Percentiles rank a stretch among this genome's conserved stretches.
Evolutionary conservation across 1,284 basidiomycete species (phyloP).

Genomic region (Melanopsichium pennsylvanicum): DNA sequence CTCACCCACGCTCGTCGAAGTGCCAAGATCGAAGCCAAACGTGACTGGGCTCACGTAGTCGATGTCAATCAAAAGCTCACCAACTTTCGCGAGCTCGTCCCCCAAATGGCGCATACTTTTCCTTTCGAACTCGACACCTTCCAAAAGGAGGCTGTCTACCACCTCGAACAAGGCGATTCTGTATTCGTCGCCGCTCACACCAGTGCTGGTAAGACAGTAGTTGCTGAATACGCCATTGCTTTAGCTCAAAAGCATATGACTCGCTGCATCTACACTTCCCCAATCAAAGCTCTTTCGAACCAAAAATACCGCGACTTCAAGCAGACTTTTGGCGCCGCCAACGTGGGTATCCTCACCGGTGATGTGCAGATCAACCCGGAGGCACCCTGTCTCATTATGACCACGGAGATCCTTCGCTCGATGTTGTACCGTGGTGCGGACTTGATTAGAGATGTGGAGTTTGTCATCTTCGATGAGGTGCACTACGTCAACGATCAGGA

Average conservation of each 20-base stretch:
- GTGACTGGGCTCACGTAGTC: slow-evolving; percentile 97
- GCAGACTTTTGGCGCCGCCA: slow-evolving; percentile 87
- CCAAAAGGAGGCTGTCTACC: slow-evolving; percentile 98
- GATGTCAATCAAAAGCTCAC: slow-evolving; percentile 87
- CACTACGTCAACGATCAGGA: slow-evolving; percentile 99
- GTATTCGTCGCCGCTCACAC: slow-evolving; percentile 99
- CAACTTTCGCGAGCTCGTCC: slow-evolving; percentile 87
- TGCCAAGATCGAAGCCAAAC: slow-evolving; percentile 70
- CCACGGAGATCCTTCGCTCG: slow-evolving; percentile 95
- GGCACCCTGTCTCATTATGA: slow-evolving; percentile 87
- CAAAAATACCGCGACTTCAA: slow-evolving; percentile 99
- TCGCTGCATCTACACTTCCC: slow-evolving; percentile 96
- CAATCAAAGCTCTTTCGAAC: slow-evolving; percentile 98
- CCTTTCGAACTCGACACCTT: slow-evolving; percentile 87
- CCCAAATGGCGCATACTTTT: slow-evolving; percentile 83
- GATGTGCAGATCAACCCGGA: slow-evolving; percentile 99
- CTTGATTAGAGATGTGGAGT: slow-evolving; percentile 97
- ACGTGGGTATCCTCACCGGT: slow-evolving; percentile 95
- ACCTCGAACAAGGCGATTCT: slow-evolving; percentile 94
- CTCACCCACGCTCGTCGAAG: slow-evolving; percentile 28
- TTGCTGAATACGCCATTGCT: slow-evolving; percentile 98
- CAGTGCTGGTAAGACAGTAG: slow-evolving; percentile 98
- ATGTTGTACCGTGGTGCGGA: slow-evolving; percentile 87
- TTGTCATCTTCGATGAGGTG: slow-evolving; percentile 99
- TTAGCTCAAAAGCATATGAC: slow-evolving; percentile 98